Conservation (phyloP, 2,329 filamentous ascomycete species). For the Diaporthe amygdali region DNA sequence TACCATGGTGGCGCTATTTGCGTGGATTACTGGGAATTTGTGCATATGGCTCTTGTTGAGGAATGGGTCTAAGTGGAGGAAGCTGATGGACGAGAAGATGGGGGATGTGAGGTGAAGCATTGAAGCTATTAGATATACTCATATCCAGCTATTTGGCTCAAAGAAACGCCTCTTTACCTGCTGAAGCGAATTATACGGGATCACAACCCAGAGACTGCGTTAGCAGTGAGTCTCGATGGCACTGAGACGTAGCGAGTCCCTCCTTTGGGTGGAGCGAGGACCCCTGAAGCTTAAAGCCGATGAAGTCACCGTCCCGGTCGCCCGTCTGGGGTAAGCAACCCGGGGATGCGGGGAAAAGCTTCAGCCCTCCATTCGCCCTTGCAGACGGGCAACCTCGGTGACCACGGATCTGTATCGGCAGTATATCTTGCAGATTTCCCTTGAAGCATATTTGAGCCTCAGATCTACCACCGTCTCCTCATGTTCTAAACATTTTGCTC, state of each 20-base stretch:
- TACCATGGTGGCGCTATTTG: constrained; percentile 60
- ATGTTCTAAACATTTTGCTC: too few relatives aligned
- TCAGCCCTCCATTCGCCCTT: constrained; percentile 1
- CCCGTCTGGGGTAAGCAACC: constrained; percentile 11
- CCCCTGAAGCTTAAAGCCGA: constrained; percentile 11
- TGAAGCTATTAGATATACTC: not conserved
- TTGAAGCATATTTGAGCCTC: not conserved
- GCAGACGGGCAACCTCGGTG: constrained; percentile 8
- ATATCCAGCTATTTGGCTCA: not conserved
- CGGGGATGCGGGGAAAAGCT: constrained; percentile 1
- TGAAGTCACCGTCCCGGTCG: constrained; percentile 15
- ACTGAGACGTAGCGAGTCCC: not conserved
- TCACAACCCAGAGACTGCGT: not conserved
- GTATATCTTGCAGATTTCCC: not conserved
- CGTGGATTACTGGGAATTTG: constrained; percentile 60
- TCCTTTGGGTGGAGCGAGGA: not conserved
- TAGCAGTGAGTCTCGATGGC: not conserved
- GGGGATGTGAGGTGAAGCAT: not conserved
- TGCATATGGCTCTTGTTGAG: constrained; percentile 66
- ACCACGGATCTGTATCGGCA: not conserved
- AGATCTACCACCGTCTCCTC: not conserved
- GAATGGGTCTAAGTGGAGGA: constrained; percentile 68
- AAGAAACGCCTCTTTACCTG: not conserved
- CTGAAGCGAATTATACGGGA: too few relatives aligned
- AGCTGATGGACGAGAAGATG: constrained; percentile 61